Conservation (phyloP, 371 early-diverging fungal genomes). For the Actinomortierella ambigua region DNA sequence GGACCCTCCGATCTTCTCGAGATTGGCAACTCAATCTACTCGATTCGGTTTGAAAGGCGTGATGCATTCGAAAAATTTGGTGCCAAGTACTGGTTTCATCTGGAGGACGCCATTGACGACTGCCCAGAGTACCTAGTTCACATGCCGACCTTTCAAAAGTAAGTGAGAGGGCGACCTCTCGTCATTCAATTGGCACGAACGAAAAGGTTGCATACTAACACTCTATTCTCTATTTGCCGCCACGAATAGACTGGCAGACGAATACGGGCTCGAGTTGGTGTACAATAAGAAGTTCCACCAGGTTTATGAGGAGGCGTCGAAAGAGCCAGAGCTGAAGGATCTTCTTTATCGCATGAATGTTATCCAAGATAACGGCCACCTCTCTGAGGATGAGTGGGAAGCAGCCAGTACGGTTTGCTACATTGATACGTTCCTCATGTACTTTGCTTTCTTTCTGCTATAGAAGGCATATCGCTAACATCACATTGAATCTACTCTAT, state of each 20-base stretch:
- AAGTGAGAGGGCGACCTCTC: constrained; percentile 32
- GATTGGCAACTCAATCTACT: constrained; percentile 91
- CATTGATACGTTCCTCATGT: background rate
- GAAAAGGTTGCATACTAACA: background rate
- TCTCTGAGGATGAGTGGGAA: constrained; percentile 92
- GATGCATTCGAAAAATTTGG: constrained; percentile 75
- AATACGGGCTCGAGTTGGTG: constrained; percentile 78
- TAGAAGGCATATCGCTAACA: too few species aligned
- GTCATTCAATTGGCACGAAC: too few species aligned
- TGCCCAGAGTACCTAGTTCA: constrained; percentile 98
- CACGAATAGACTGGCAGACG: constrained; percentile 71
- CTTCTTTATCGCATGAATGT: constrained; percentile 87
- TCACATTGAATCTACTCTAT: constrained; percentile 2
- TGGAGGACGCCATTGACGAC: constrained; percentile 96
- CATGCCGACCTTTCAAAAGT: constrained; percentile 79
- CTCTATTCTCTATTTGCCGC: background rate
- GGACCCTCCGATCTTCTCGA: constrained; percentile 45
- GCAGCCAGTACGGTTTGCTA: constrained; percentile 68
- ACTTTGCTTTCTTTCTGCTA: too few species aligned
- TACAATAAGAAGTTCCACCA: constrained; percentile 83
- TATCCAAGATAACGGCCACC: constrained; percentile 64
- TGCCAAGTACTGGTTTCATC: constrained; percentile 89
- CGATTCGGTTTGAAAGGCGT: constrained; percentile 77
- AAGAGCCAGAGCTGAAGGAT: constrained; percentile 53
- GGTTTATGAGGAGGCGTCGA: constrained; percentile 67